Evolutionary conservation across 164 flowering plant genomes (phyloP).

Genomic region (Cinnamomum micranthum): DNA sequence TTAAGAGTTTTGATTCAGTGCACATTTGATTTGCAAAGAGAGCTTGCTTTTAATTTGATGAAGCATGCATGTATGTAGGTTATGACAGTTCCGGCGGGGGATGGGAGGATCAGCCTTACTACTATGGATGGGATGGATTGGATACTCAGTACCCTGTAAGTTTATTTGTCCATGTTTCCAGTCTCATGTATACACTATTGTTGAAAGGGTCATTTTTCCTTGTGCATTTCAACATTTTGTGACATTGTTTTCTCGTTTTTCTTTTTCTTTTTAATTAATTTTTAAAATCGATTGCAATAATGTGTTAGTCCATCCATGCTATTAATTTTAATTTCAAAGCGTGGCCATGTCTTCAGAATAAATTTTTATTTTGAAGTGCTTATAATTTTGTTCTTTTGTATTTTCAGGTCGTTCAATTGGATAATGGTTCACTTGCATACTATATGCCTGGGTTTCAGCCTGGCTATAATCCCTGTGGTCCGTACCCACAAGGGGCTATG

Average conservation of each 20-base stretch:
- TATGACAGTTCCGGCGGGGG: constrained; percentile 37
- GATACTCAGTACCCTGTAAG: constrained; percentile 53
- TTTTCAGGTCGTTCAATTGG: constrained; percentile 41
- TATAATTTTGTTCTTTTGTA: not conserved
- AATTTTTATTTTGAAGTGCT: too few species aligned
- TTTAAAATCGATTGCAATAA: too few species aligned
- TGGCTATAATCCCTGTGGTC: constrained; percentile 30
- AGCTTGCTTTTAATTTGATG: not conserved
- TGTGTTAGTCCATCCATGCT: not conserved
- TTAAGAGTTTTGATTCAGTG: not conserved
- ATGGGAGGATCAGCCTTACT: constrained; percentile 40
- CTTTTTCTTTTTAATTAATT: too few species aligned
- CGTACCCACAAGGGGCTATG: constrained; percentile 33
- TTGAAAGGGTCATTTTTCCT: not conserved
- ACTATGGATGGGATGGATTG: constrained; percentile 30
- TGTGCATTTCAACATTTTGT: not conserved
- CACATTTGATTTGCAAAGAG: not conserved
- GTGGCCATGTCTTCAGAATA: not conserved
- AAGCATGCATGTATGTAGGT: constrained; percentile 34
- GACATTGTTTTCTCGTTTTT: too few species aligned
- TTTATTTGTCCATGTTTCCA: not conserved
- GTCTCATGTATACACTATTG: not conserved
- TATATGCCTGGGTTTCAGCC: constrained; percentile 46
- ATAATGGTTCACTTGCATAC: constrained; percentile 44
- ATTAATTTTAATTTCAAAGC: not conserved